A percentile compares a stretch with the other conserved stretches of the same genome.
phyloP scores from a whole-genome alignment of 129 eudicot genomes.

The Deinandra increscens region DNA sequence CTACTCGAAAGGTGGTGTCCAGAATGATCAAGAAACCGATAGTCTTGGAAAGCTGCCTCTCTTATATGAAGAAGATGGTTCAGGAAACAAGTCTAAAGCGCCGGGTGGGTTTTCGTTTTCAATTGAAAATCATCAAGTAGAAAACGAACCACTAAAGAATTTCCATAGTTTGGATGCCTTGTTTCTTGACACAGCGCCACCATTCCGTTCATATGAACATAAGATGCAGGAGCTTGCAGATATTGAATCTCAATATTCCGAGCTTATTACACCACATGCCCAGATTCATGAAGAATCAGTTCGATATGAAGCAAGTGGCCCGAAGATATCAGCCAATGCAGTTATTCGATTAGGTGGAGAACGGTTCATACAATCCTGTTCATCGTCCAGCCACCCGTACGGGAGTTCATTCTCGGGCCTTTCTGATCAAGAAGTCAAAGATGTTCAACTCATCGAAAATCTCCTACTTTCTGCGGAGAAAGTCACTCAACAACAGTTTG shows the following conservation, averaged over 20 bases:
- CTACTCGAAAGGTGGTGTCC: conserved; percentile 16
- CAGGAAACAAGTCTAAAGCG: neutral
- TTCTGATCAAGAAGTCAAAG: conserved; percentile 37
- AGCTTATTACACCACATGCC: conserved; percentile 13
- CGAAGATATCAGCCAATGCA: conserved; percentile 42
- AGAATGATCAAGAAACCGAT: neutral
- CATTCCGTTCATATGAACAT: conserved; percentile 30
- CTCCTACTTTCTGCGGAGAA: conserved; percentile 52
- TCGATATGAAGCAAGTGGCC: conserved; percentile 15
- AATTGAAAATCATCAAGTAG: conserved; percentile 24
- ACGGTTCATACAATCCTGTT: conserved; percentile 45
- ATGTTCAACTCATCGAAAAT: conserved; percentile 45
- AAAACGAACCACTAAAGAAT: conserved; percentile 19
- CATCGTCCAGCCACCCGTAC: conserved; percentile 39
- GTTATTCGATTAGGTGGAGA: conserved; percentile 52
- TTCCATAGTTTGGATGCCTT: conserved; percentile 27
- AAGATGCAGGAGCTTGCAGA: conserved; percentile 33
- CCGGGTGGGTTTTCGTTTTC: neutral
- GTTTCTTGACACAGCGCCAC: conserved; percentile 31
- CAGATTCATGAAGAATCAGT: conserved; percentile 3
- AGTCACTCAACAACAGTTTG: conserved; percentile 37
- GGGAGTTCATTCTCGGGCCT: conserved; percentile 30
- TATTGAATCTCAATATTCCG: conserved; percentile 29
- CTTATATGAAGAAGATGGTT: conserved; percentile 29
- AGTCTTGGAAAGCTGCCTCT: conserved; percentile 17